Base-by-base conservation (phyloP, 768 basidiomycete species). In the Xerocomellus amylosporus region DNA sequence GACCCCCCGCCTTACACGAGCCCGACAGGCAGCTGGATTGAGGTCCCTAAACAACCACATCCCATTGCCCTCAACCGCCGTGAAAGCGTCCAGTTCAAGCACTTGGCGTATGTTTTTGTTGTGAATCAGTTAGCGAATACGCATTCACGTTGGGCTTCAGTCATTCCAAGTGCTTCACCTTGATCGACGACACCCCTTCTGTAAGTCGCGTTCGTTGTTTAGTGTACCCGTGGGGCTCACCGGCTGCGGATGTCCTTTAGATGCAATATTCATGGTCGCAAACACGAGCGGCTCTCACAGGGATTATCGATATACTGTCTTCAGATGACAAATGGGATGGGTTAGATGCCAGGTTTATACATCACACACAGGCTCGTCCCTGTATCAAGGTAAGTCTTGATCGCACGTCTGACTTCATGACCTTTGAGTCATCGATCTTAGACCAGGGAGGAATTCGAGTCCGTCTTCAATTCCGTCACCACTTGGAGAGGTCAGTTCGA, bases 191-290 rank as follows among this genome's bases (percentile, higher is more conserved):
- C 49, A 56, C 51, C 14, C 28, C 47, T 22, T 60, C 65, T 12
- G 65, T 67, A 42, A 48, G 63, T 46, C 6, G 13, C 7, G 1
- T 31, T 37, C 9, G 8, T 15, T 19, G 5, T 22, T 7, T 3
- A 3, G 19, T 31, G 19, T 5, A 12, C 33, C 31, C 8, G 30
- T 9, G 8, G n/a, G 45, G 20, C 41, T 54, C 48, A 59, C 7
- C 6, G 2, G 14, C 17, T 17, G 10, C 4, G 38, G 19, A 24
- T 15, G 20, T 7, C 20, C n/a, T 37, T 12, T 38, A 66, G 65
- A 66, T 66, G 65, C 56, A 53, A 54, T 17, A 30, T 30, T 52
- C 60, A 0, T 66, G 65, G 65, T 19, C 56, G 14, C 65, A 66
- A 40, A 53, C 66, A 19, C 55, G 60, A 46, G 58, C 49, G 5